phyloP scores from a whole-genome alignment of 139 green algal genomes.

The Microglena sp. region DNA sequence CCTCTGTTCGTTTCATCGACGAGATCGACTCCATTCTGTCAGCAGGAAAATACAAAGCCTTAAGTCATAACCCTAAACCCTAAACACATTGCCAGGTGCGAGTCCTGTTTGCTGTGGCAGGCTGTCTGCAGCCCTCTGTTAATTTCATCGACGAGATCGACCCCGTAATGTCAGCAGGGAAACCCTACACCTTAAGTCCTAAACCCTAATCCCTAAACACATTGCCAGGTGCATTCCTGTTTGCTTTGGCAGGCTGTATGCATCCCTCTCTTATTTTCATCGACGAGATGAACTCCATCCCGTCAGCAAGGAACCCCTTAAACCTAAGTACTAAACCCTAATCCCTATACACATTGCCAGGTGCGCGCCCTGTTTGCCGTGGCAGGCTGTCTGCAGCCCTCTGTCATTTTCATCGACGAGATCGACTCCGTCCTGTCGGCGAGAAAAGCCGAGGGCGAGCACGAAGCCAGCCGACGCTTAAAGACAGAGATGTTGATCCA shows the following conservation, averaged over 20 bases:
- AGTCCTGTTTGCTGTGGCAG: conserved; percentile 91
- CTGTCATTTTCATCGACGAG: conserved; percentile 99
- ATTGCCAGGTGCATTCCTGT: conserved; percentile 77
- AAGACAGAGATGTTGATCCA: conserved; percentile 98
- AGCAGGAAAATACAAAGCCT: no score
- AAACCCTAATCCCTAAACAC: no score
- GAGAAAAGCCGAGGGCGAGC: conserved; percentile 78
- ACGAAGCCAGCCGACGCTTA: conserved; percentile 77
- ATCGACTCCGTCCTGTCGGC: conserved; percentile 92
- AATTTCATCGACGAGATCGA: conserved; percentile 99
- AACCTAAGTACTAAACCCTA: no score
- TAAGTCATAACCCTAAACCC: no score
- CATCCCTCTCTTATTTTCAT: conserved; percentile 97
- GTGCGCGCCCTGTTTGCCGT: conserved; percentile 85
- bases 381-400: conserved; percentile 66
- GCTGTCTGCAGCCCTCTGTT: conserved; percentile 72
- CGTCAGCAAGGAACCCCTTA: conserved; percentile 84
- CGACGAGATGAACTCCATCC: conserved; percentile 97
- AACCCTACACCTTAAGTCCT: no score
- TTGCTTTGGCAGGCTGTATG: conserved; percentile 76
- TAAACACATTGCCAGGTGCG: no score
- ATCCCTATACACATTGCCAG: no score
- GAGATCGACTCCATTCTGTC: conserved; percentile 96
- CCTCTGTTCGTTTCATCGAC: conserved; percentile 98
- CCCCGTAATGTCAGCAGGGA: conserved; percentile 83